Evolutionary conservation across 2,329 filamentous ascomycete species (phyloP).

Genomic region (Cladophialophora bantiana): DNA sequence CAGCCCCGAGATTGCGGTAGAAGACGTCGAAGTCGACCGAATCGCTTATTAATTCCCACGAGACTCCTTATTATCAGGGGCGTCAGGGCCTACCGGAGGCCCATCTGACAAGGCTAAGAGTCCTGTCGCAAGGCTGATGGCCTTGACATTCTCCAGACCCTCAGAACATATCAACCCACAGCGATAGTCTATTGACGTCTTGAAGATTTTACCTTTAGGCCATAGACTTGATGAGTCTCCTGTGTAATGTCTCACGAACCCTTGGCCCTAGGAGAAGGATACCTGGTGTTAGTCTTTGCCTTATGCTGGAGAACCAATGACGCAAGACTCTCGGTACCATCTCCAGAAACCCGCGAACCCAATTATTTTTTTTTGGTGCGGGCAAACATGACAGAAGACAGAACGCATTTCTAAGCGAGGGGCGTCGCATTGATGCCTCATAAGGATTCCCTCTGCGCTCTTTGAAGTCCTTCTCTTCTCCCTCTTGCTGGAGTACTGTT

Average conservation of each 20-base stretch:
- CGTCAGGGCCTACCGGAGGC: not conserved
- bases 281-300: not conserved
- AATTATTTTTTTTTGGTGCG: not conserved
- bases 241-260: not conserved
- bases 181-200: not conserved
- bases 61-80: not conserved
- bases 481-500: not conserved
- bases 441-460: not conserved
- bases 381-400: constrained; percentile 4
- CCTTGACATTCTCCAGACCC: not conserved
- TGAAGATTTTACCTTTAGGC: not conserved
- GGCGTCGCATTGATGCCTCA: constrained; percentile 6
- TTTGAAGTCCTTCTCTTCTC: not conserved
- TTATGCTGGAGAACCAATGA: not conserved
- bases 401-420: constrained; percentile 27
- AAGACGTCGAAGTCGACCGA: not conserved
- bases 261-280: not conserved
- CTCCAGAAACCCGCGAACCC: not conserved
- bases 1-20: not conserved
- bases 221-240: not conserved
- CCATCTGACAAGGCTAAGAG: not conserved
- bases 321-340: constrained; percentile 1
- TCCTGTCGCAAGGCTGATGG: not conserved
- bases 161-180: not conserved
- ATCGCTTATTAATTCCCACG: not conserved